Conservation (phyloP, 331 rosid species). For the Acacia pycnantha region DNA sequence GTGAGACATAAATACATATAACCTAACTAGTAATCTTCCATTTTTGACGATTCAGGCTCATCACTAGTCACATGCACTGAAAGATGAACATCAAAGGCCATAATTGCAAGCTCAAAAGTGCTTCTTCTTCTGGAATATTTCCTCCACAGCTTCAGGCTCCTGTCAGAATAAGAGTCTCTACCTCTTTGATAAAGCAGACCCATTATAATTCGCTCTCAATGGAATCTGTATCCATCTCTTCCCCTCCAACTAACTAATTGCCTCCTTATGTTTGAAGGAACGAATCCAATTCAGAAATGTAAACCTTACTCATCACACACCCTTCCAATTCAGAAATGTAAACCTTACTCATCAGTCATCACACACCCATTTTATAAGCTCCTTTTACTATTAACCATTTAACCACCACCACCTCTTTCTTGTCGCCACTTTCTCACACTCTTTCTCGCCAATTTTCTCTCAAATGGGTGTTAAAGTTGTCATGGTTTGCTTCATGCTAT, state of each 20-base stretch:
- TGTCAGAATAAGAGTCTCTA: not conserved
- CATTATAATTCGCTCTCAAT: not conserved
- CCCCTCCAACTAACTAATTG: slow-evolving; percentile 31
- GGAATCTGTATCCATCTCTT: slow-evolving; percentile 13
- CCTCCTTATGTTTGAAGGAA: slow-evolving; percentile 43
- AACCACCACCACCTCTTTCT: slow-evolving; percentile 13
- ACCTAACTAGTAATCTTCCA: not conserved
- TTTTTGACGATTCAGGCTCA: not conserved
- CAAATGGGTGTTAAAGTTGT: slow-evolving; percentile 66
- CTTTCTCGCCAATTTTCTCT: slow-evolving; percentile 27
- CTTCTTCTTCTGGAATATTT: slow-evolving; percentile 12
- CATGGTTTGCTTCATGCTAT: slow-evolving; percentile 47
- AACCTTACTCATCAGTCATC: slow-evolving; percentile 34
- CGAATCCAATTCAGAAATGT: slow-evolving; percentile 40
- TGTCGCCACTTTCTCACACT: slow-evolving; percentile 12
- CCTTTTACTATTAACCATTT: not conserved
- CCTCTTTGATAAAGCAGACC: slow-evolving; percentile 8
- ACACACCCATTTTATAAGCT: not conserved
- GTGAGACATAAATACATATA: not conserved
- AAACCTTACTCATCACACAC: slow-evolving; percentile 29
- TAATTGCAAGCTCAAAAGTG: not conserved
- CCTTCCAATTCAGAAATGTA: slow-evolving; percentile 35
- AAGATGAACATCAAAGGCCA: slow-evolving; percentile 4
- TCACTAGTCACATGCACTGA: not conserved
- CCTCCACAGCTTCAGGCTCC: not conserved